Evolutionary conservation across 2,329 filamentous ascomycete genomes (phyloP).

Genomic region (Acephala macrosclerotiorum): DNA sequence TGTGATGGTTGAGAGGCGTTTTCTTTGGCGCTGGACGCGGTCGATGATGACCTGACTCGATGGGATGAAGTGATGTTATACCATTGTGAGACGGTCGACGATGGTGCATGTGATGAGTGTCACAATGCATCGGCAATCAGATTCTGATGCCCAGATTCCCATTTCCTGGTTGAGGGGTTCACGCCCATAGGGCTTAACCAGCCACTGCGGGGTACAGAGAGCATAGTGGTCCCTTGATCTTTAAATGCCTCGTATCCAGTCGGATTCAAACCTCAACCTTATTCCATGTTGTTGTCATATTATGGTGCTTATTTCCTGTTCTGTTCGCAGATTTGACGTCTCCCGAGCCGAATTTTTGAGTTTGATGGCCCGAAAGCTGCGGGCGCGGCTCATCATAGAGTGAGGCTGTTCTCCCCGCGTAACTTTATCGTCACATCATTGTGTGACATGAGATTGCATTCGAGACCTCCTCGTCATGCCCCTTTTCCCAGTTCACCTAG

Average conservation of each 20-base stretch:
- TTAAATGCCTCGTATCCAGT: background rate
- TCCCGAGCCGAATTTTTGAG: background rate
- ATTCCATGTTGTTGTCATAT: background rate
- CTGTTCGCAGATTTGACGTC: background rate
- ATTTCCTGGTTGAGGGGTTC: background rate
- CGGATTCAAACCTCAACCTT: background rate
- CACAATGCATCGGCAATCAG: background rate
- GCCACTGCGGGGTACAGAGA: background rate
- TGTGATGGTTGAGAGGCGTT: background rate
- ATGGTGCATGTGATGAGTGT: constrained; percentile 2
- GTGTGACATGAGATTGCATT: too few relatives aligned
- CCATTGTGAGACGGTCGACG: background rate
- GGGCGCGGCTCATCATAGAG: constrained; percentile 1
- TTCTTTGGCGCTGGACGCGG: background rate
- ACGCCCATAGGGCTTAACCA: background rate
- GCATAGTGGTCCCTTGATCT: background rate
- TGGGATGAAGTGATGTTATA: background rate
- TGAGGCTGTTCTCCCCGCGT: background rate
- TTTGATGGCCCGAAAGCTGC: background rate
- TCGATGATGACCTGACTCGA: too few relatives aligned
- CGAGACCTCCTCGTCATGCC: background rate
- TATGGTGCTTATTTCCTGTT: background rate
- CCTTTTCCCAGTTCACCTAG: background rate
- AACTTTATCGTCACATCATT: background rate
- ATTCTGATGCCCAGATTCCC: background rate